phyloP scores from a whole-genome alignment of 2,329 filamentous ascomycete species.

The Trichophaea hybrida region DNA sequence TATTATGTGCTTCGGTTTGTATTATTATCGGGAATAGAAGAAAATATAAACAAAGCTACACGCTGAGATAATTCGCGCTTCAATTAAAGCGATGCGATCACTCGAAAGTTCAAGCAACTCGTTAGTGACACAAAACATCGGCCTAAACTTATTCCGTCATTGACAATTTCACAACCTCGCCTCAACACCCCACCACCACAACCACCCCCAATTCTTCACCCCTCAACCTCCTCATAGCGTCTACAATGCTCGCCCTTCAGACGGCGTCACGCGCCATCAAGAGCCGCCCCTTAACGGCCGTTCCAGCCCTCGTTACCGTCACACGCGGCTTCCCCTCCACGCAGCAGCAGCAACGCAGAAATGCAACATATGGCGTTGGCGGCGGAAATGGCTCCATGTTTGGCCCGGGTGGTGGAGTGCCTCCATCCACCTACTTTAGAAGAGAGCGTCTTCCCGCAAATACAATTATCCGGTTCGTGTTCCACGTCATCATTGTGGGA shows the following conservation, averaged over 20 bases:
- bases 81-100: not conserved
- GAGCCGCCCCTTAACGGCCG: too few relatives aligned
- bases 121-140: not conserved
- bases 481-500: not conserved
- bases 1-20: not conserved
- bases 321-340: not conserved
- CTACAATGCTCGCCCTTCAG: not conserved
- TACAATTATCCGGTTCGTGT: conserved; percentile 56
- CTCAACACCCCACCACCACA: not conserved
- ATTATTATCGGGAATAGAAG: not conserved
- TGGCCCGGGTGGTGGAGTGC: not conserved
- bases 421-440: conserved; percentile 8
- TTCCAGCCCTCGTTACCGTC: not conserved
- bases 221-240: not conserved
- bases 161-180: not conserved
- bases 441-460: conserved; percentile 58
- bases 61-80: not conserved
- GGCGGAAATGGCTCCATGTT: not conserved
- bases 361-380: not conserved
- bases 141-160: not conserved
- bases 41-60: not conserved
- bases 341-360: not conserved
- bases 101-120: too few relatives aligned
- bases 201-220: not conserved
- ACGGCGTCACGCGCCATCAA: conserved; percentile 1